These are phyloP conservation scores for Uromyces viciae-fabae DNA, from an alignment of 1,284 basidiomycete species.

Conservation along the genomic window DNA sequence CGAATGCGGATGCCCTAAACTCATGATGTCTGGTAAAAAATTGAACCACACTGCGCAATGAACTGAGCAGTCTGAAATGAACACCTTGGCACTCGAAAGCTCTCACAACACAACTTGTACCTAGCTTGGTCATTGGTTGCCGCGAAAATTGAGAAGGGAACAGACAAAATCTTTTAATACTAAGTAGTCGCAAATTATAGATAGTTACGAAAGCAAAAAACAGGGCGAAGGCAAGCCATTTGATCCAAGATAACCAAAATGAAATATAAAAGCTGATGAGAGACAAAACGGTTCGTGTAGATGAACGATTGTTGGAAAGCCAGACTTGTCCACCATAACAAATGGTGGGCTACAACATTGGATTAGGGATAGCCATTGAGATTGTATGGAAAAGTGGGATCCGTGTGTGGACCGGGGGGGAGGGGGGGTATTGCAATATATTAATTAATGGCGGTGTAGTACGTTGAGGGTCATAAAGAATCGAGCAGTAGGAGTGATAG, in stretches of 20 bases:
- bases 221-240: not conserved
- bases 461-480: not conserved
- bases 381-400: not conserved
- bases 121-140: too few relatives aligned
- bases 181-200: constrained; percentile 11
- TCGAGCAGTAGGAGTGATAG: not conserved
- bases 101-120: too few relatives aligned
- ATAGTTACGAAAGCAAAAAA: constrained; percentile 10
- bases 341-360: too few relatives aligned
- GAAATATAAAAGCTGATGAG: not conserved
- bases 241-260: constrained; percentile 23
- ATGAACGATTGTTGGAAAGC: not conserved
- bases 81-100: too few relatives aligned
- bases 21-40: too few relatives aligned
- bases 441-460: not conserved
- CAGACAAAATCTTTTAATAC: too few relatives aligned
- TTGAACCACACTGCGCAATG: too few relatives aligned
- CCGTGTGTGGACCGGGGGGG: not conserved
- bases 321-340: not conserved
- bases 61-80: too few relatives aligned
- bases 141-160: too few relatives aligned
- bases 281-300: not conserved
- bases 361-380: not conserved
- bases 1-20: too few relatives aligned
- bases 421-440: not conserved